Evolutionary conservation across 2,329 filamentous ascomycete genomes (phyloP).

Genomic region (Exophiala oligosperma): DNA sequence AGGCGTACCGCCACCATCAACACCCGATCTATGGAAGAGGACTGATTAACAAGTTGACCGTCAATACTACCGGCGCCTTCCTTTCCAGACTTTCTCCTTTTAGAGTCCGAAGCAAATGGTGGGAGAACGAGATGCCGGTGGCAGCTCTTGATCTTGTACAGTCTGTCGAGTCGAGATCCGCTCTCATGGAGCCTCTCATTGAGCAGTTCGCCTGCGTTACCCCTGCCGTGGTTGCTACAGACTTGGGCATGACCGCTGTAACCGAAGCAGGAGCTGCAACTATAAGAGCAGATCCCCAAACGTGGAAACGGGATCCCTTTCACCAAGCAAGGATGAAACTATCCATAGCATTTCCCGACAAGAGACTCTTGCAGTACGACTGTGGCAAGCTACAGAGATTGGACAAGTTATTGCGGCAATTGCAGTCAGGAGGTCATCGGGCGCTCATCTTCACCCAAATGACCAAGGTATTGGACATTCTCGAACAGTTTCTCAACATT

Average conservation of each 20-base stretch:
- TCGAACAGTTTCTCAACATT: constrained; percentile 97
- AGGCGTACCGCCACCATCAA: constrained; percentile 76
- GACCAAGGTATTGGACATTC: constrained; percentile 96
- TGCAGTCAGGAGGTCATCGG: constrained; percentile 87
- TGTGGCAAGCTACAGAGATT: constrained; percentile 94
- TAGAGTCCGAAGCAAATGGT: too few species aligned
- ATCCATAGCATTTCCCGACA: constrained; percentile 96
- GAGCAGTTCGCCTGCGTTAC: constrained; percentile 91
- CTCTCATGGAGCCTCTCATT: constrained; percentile 70
- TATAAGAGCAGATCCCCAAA: constrained; percentile 61
- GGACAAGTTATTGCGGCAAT: constrained; percentile 77
- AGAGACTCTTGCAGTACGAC: constrained; percentile 93
- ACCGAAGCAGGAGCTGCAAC: constrained; percentile 60
- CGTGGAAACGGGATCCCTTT: constrained; percentile 68
- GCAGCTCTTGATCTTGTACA: constrained; percentile 68
- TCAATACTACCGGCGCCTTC: constrained; percentile 61
- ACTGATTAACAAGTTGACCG: constrained; percentile 71
- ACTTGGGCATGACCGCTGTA: constrained; percentile 68
- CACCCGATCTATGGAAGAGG: constrained; percentile 78
- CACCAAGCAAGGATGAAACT: constrained; percentile 90
- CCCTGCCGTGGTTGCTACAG: constrained; percentile 79
- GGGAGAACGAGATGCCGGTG: constrained; percentile 4
- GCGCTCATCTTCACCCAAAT: constrained; percentile 99
- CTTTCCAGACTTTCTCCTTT: constrained; percentile 39
- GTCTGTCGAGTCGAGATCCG: constrained; percentile 71